Evolutionary conservation across 257 asterid species (phyloP), one percentile per base, ranked within the genome.

Genomic region (Plectranthus barbatus): DNA sequence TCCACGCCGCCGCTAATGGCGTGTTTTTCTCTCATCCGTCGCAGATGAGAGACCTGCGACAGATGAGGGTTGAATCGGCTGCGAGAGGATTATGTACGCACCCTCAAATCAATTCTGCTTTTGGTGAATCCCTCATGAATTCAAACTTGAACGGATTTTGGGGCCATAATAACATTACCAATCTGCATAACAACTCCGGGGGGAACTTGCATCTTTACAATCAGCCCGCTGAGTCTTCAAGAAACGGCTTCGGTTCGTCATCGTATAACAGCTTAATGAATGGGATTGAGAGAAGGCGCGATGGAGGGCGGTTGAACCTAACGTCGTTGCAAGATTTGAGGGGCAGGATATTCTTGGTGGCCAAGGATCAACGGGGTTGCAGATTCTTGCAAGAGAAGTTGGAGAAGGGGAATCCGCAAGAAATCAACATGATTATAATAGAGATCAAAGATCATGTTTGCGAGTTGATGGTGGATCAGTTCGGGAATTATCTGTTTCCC

Each of bases 381-480:
- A 63, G 81, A 2, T 73, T 73, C 59, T 50, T 88, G 77, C 85
- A 84, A 78, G 46, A 40, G 45, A 76, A 71, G 56, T n/a, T 89
- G 3, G 80, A 62, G 3, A 79, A 75, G 5, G 81, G 84, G 19
- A 71, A 76, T 1, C 70, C 59, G 0, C 82, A 77, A 20, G 85
- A 77, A 0, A 59, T 76, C 4, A 65, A 68, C 13, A 41, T 71
- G 69, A 80, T 88, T 7, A 82, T 65, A 14, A 12, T 69, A 4
- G 93, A 82, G 75, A 4, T 86, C 40, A 82, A 76, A 58, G 67
- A 74, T 9, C 78, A 60, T 18, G 47, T 88, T 0, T 21, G 71
- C 3, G 88, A 82, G 4, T 26, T 89, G 19, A 84, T 82, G 89
- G 56, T 76, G 9, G 74, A 86, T 37, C 85, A 66, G 21, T 68